A percentile compares a stretch with the other conserved stretches of the same genome.
Conservation (phyloP, 768 basidiomycete species). For the Rhizopogon vinicolor region DNA sequence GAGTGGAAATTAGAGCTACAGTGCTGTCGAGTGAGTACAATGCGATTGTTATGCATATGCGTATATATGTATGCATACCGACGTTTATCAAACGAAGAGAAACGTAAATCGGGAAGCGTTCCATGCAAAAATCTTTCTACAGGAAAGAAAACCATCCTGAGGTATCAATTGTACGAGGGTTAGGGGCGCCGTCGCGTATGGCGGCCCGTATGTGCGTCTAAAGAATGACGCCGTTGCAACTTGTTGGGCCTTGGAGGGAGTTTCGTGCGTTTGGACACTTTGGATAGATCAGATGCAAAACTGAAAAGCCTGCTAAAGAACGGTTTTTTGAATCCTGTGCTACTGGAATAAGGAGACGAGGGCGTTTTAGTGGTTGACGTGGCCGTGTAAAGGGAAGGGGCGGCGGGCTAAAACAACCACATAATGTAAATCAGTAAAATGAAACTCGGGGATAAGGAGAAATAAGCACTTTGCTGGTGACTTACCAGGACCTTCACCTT, state of each 20-base stretch:
- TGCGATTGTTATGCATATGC: not conserved
- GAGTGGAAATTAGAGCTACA: slow-evolving; percentile 26
- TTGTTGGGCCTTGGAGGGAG: slow-evolving; percentile 32
- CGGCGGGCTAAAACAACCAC: slow-evolving; percentile 30
- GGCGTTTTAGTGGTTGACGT: slow-evolving; percentile 56
- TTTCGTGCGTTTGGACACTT: slow-evolving; percentile 4
- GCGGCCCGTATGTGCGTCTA: slow-evolving; percentile 21
- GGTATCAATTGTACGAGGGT: not conserved
- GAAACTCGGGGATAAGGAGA: slow-evolving; percentile 13
- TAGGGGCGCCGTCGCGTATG: not conserved
- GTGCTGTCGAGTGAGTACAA: not conserved
- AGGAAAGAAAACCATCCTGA: not conserved
- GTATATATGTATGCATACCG: slow-evolving; percentile 3
- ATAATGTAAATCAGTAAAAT: slow-evolving; percentile 29
- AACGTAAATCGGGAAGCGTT: not conserved
- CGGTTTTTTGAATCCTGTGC: slow-evolving; percentile 42
- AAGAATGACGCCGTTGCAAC: slow-evolving; percentile 48
- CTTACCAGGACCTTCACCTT: slow-evolving; percentile 74
- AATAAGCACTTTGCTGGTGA: slow-evolving; percentile 12
- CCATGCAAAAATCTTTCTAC: not conserved
- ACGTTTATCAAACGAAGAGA: not conserved
- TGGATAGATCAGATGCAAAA: slow-evolving; percentile 41
- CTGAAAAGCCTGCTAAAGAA: slow-evolving; percentile 60
- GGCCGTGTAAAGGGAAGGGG: slow-evolving; percentile 51
- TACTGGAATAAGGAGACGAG: slow-evolving; percentile 40